Conservation (phyloP, 1,284 basidiomycete species). For the Ustilago bromivora region DNA sequence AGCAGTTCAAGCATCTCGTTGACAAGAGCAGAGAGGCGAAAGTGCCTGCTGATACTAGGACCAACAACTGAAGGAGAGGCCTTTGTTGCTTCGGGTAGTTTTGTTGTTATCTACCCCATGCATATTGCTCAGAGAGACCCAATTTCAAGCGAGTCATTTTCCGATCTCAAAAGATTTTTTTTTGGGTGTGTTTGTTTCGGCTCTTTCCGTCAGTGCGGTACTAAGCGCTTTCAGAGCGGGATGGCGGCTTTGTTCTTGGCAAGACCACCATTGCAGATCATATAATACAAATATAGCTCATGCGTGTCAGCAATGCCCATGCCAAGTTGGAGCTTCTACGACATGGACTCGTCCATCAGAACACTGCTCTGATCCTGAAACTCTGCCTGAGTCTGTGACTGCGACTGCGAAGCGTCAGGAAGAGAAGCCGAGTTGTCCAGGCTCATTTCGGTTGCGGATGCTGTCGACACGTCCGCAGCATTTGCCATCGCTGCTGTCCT, state of each 20-base stretch:
- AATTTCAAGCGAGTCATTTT: slow-evolving; percentile 3
- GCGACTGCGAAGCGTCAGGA: background rate
- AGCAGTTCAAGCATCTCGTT: slow-evolving; percentile 61
- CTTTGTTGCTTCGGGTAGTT: background rate
- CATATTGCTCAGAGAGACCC: slow-evolving; percentile 2
- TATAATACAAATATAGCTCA: background rate
- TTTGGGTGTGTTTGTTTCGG: slow-evolving; percentile 6
- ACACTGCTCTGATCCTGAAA: slow-evolving; percentile 29
- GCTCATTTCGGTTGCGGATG: slow-evolving; percentile 39
- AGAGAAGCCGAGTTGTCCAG: slow-evolving; percentile 23
- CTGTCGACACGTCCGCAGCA: slow-evolving; percentile 8
- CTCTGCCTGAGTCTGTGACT: slow-evolving; percentile 3
- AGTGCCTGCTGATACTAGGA: slow-evolving; percentile 13
- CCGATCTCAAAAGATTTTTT: background rate
- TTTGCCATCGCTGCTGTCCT: background rate
- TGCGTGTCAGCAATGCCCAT: background rate
- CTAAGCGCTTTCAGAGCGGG: background rate
- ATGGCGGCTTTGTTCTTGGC: background rate
- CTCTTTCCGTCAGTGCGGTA: background rate
- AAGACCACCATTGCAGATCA: background rate
- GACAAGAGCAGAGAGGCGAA: slow-evolving; percentile 45
- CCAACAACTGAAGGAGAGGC: slow-evolving; percentile 17
- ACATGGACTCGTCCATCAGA: slow-evolving; percentile 43
- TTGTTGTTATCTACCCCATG: background rate
- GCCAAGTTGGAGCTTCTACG: slow-evolving; percentile 8